Evolutionary conservation across 2,329 filamentous ascomycete genomes (phyloP), one percentile per base, ranked within the genome.

Genomic region (Gaeumannomyces sp.): DNA sequence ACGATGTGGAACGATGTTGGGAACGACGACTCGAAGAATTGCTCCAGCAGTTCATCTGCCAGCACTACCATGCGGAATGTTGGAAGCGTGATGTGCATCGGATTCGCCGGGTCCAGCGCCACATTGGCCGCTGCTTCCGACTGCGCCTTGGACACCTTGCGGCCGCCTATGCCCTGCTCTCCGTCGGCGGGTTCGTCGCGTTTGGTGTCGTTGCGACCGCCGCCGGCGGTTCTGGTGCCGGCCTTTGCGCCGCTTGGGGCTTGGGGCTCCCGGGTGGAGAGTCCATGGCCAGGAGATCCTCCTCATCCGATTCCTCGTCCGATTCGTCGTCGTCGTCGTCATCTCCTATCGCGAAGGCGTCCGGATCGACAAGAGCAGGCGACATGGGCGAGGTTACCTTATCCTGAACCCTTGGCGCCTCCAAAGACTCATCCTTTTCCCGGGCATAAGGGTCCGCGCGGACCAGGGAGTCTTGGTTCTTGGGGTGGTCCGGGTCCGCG

Each of bases 41-140:
- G 91, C 72, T 99, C 94, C 7, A 99, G 85, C 0, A 96, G 84
- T 75, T 99, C 95, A 73, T 99, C 95, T 59, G 95, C 95, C 10
- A 99, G 86, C 13, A 99, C 91, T 4, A 99, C 93, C 95, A 99
- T 99, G 69, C 95, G 90, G 83, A 99, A 99, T 0, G 95, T 99
- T 1, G 95, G 95, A 1, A 99, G 84, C 0, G 95, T 98, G 72
- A 99, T 97, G 74, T 97, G 91, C 0, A 99, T 84, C 8, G 95
- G 95, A 68, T 96, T 94, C 31, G 92, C 89, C 3, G 95, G 95
- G 73, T 99, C 93, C 4, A 99, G 84, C 0, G 95, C 95, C 11
- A 89, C 87, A 73, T 99, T 99, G 60, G 93, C 63, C 38, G 69
- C 93, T 27, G 90, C 85, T 73, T 92, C 88, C 1, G 89, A 87